Conservation (phyloP, 2,329 filamentous ascomycete species). For the Tolypocladium paradoxum region DNA sequence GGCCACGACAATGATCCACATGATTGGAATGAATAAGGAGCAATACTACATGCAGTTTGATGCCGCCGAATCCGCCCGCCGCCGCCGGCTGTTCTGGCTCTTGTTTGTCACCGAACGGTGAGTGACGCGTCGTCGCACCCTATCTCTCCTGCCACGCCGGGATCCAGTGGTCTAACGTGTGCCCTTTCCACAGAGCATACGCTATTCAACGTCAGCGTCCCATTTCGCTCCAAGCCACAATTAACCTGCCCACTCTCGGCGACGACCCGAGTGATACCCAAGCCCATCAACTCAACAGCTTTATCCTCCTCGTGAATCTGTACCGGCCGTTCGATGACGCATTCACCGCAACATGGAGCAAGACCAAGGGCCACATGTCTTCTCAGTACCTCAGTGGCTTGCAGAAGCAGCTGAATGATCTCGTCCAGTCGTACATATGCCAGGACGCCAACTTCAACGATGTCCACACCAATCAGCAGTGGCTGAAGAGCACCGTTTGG, state of each 20-base stretch:
- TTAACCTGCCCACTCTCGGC: constrained; percentile 51
- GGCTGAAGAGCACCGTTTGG: constrained; percentile 55
- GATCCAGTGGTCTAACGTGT: neutral
- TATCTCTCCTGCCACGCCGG: neutral
- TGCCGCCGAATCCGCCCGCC: constrained; percentile 48
- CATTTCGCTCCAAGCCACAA: constrained; percentile 57
- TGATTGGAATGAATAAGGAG: constrained; percentile 51
- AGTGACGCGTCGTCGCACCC: constrained; percentile 4
- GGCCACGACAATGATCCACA: constrained; percentile 58
- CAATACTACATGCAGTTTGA: constrained; percentile 50
- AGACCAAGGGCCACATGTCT: constrained; percentile 46
- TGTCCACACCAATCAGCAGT: constrained; percentile 48
- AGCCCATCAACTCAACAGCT: constrained; percentile 41
- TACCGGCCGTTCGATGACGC: constrained; percentile 57
- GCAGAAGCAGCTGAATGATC: constrained; percentile 51
- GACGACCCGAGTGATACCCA: constrained; percentile 49
- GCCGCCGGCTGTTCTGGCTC: constrained; percentile 62
- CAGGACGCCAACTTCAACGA: constrained; percentile 45
- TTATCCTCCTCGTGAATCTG: constrained; percentile 49
- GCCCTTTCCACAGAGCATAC: constrained; percentile 41
- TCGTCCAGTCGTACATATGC: constrained; percentile 40
- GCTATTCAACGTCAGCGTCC: constrained; percentile 60
- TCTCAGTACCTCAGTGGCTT: constrained; percentile 44
- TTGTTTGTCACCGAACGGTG: constrained; percentile 62
- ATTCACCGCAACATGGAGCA: constrained; percentile 57